Conservation (phyloP, 768 basidiomycete species). For the Megacollybia marginata region DNA sequence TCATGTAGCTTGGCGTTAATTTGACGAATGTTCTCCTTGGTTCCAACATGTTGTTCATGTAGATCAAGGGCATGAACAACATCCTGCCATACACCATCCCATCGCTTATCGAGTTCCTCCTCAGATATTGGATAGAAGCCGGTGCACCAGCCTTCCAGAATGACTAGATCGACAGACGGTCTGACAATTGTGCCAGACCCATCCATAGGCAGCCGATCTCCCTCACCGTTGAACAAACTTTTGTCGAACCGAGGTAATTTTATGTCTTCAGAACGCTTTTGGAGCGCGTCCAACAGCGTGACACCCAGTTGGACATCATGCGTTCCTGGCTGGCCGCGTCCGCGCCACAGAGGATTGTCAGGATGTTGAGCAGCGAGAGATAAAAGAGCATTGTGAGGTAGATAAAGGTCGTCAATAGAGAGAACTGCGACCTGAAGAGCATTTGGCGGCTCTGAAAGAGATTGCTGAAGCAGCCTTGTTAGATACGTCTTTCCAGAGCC, state of each 20-base stretch:
- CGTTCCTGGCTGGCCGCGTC: constrained; percentile 91
- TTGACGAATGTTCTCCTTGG: constrained; percentile 47
- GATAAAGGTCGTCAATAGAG: constrained; percentile 84
- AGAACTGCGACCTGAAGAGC: constrained; percentile 53
- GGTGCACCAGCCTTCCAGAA: constrained; percentile 95
- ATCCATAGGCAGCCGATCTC: constrained; percentile 60
- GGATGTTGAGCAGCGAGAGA: constrained; percentile 49
- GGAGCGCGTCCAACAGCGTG: constrained; percentile 42
- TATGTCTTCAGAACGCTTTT: constrained; percentile 34
- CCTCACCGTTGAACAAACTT: constrained; percentile 70
- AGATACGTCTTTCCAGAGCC: constrained; percentile 90
- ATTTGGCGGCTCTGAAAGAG: constrained; percentile 36
- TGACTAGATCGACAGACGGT: constrained; percentile 60
- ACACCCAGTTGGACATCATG: constrained; percentile 73
- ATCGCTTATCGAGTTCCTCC: constrained; percentile 45
- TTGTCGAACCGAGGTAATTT: constrained; percentile 84
- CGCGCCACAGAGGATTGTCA: constrained; percentile 60
- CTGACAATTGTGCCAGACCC: constrained; percentile 33
- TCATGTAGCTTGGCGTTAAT: constrained; percentile 55
- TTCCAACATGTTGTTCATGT: constrained; percentile 26
- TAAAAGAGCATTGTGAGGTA: constrained; percentile 56
- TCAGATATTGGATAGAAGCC: constrained; percentile 67
- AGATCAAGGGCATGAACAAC: constrained; percentile 30
- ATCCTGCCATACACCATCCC: constrained; percentile 37
- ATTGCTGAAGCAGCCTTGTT: constrained; percentile 44